A percentile compares a stretch with the other conserved stretches of the same genome.
Conservation (phyloP, 2,329 filamentous ascomycete species). For the Penicillium expansum region DNA sequence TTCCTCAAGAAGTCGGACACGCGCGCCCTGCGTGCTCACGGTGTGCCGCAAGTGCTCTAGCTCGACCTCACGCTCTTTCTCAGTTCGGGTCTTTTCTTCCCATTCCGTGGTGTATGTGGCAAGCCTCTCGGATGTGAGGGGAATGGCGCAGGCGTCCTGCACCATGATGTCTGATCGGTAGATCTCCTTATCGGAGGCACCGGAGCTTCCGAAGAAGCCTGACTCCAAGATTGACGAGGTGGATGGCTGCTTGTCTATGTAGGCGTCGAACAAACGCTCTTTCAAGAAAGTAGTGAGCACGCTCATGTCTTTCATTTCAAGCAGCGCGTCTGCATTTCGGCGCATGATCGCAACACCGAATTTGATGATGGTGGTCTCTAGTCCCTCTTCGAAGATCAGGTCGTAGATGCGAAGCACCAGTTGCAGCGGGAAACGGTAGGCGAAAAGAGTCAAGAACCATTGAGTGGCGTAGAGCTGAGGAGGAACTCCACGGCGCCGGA, state of each 20-base stretch:
- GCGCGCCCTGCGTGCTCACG: slow-evolving; percentile 66
- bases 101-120: slow-evolving; percentile 80
- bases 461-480: slow-evolving; percentile 95
- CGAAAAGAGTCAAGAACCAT: slow-evolving; percentile 98
- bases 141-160: slow-evolving; percentile 83
- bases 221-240: slow-evolving; percentile 92
- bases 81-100: slow-evolving; percentile 82
- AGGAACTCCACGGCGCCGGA: slow-evolving; percentile 80
- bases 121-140: slow-evolving; percentile 78
- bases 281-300: slow-evolving; percentile 86
- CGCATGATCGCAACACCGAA: slow-evolving; percentile 96
- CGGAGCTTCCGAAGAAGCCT: slow-evolving; percentile 93
- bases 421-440: slow-evolving; percentile 94
- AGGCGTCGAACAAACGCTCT: slow-evolving; percentile 91
- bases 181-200: slow-evolving; percentile 85
- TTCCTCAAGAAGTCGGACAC: slow-evolving; percentile 82
- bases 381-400: slow-evolving; percentile 85
- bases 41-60: slow-evolving; percentile 68
- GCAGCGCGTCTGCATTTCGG: slow-evolving; percentile 75
- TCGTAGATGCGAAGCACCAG: slow-evolving; percentile 96
- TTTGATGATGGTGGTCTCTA: slow-evolving; percentile 82
- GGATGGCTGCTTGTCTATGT: slow-evolving; percentile 91
- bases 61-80: slow-evolving; percentile 80
- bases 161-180: slow-evolving; percentile 94
- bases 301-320: slow-evolving; percentile 87